These are phyloP conservation scores for Cutaneotrichosporon dermatis DNA, from an alignment of 1,284 basidiomycete species.

Conservation along the genomic window DNA sequence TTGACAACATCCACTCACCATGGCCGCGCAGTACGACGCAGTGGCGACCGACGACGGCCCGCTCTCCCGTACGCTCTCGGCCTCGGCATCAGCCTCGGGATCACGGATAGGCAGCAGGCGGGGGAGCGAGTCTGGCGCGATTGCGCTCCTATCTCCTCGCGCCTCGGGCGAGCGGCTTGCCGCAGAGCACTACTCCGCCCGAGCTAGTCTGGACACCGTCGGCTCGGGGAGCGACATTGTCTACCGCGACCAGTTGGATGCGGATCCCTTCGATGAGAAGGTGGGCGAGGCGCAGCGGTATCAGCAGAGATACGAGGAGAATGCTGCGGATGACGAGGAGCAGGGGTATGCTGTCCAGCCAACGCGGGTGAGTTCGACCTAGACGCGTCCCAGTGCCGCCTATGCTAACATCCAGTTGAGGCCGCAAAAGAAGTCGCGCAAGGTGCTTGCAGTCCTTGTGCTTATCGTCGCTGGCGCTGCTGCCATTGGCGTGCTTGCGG, in stretches of 20 bases:
- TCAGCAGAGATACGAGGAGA: constrained; percentile 1
- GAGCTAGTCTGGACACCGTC: constrained; percentile 8
- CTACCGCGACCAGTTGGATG: constrained; percentile 40
- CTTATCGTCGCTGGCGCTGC: constrained; percentile 36
- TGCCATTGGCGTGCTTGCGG: constrained; percentile 41
- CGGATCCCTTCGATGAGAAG: constrained; percentile 44
- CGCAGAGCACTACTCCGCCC: not conserved
- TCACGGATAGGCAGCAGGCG: not conserved
- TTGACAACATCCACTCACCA: constrained; percentile 3
- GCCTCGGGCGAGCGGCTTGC: not conserved
- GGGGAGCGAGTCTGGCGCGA: not conserved
- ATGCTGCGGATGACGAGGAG: constrained; percentile 17
- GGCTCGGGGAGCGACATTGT: constrained; percentile 24
- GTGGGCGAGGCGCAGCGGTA: constrained; percentile 12
- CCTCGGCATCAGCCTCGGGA: not conserved
- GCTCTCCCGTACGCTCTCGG: not conserved
- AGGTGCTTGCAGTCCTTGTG: constrained; percentile 40
- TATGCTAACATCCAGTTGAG: constrained; percentile 23
- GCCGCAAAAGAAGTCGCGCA: constrained; percentile 37
- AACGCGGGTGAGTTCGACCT: constrained; percentile 10
- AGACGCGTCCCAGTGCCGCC: not conserved
- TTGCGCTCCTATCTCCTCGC: not conserved
- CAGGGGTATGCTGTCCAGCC: constrained; percentile 33
- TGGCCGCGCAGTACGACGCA: constrained; percentile 14
- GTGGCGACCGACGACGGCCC: not conserved